Conservation (phyloP, 2,329 filamentous ascomycete genomes). For the Arthrobotrys conoides region DNA sequence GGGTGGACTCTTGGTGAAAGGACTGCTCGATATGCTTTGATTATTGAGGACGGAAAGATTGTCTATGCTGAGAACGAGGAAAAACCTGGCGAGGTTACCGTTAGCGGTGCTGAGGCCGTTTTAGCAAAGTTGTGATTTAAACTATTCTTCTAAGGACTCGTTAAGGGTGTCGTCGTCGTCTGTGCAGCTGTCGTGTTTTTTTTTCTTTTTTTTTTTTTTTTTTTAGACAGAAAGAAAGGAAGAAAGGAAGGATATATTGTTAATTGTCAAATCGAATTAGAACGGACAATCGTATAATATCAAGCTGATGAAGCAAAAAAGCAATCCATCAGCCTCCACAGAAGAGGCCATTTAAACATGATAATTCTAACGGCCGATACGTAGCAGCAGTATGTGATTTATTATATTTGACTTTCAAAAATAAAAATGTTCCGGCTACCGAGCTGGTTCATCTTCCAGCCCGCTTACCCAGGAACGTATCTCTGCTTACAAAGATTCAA, state of each 20-base stretch:
- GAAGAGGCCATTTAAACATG: too few species aligned
- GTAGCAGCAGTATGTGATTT: too few species aligned
- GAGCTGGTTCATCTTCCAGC: not conserved
- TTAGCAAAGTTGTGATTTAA: conserved; percentile 42
- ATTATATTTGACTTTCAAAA: too few species aligned
- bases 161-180: too few species aligned
- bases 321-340: not conserved
- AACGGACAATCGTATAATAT: not conserved
- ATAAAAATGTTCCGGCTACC: not conserved
- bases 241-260: not conserved
- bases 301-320: not conserved
- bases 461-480: too few species aligned
- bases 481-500: not conserved
- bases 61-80: conserved; percentile 83
- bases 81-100: conserved; percentile 64
- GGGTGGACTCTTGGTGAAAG: conserved; percentile 83
- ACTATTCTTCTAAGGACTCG: too few species aligned
- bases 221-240: not conserved
- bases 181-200: too few species aligned
- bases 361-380: too few species aligned
- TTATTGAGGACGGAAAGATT: conserved; percentile 87
- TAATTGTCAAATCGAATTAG: not conserved
- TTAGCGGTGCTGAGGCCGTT: conserved; percentile 53
- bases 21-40: conserved; percentile 83
- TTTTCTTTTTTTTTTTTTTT: not conserved